A percentile compares a stretch with the other conserved stretches of the same genome.
Evolutionary conservation across 208 protist species (phyloP).

Genomic region (Entamoeba histolytica): DNA sequence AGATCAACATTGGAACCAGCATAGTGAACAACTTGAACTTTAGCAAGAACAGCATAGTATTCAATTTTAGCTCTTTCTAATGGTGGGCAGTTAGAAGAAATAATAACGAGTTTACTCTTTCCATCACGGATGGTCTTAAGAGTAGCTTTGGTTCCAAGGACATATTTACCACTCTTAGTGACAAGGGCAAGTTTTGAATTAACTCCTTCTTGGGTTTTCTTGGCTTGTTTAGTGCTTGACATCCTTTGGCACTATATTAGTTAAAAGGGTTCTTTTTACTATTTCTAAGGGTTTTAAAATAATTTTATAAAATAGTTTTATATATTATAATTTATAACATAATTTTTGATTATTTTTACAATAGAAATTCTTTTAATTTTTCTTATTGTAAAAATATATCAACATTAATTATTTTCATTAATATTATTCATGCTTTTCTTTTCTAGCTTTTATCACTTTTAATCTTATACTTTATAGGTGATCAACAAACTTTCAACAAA

Average conservation of each 20-base stretch:
- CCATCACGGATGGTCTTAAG: constrained; percentile 16
- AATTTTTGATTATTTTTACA: too few relatives aligned
- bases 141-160: constrained; percentile 16
- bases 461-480: too few relatives aligned
- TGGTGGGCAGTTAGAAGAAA: constrained; percentile 20
- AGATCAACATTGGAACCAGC: constrained; percentile 7
- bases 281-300: too few relatives aligned
- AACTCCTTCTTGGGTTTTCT: constrained; percentile 8
- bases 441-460: too few relatives aligned
- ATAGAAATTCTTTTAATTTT: too few relatives aligned
- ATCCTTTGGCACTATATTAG: not conserved
- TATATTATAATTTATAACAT: too few relatives aligned
- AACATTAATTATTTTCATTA: too few relatives aligned
- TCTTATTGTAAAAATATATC: too few relatives aligned
- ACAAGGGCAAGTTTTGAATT: constrained; percentile 19
- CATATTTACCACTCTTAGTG: constrained; percentile 18
- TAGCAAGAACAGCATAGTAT: constrained; percentile 15
- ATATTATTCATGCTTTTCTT: too few relatives aligned
- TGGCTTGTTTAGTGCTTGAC: not conserved
- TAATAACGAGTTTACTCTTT: constrained; percentile 21
- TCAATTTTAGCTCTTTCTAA: constrained; percentile 23
- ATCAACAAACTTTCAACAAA: too few relatives aligned
- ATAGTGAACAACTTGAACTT: constrained; percentile 5
- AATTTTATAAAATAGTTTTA: too few relatives aligned
- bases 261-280: too few relatives aligned